Evolutionary conservation across 192 early-diverging fungal genomes (phyloP), one percentile per base, ranked within the genome.

Genomic region (Chytriomyces confervae): DNA sequence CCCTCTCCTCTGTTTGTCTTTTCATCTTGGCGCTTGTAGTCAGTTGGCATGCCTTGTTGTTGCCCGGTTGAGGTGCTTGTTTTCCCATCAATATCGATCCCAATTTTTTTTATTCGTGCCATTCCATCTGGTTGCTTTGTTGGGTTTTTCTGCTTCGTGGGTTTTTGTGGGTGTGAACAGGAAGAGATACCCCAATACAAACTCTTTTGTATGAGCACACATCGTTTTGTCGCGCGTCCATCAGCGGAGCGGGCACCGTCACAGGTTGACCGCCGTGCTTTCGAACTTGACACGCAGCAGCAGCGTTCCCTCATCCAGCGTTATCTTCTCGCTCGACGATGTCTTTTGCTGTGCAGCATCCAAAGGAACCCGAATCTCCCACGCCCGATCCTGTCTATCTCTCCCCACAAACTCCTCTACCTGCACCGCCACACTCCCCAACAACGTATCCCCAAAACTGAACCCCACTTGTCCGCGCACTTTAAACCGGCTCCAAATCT

Each of bases 241-340:
- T 36, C 24, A 27, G 24, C 24, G 24, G 24, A 27, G 24, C 24
- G 24, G 24, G 24, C 24, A 0, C 24, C 24, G 24, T 75, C 62
- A 77, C 64, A 77, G 53, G 51, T 53, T 20, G 29, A 72, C 77
- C 36, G 72, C n/a, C 0, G 61, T 63, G 69, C 66, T 73, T 27
- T 79, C 77, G 65, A 47, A 79, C 63, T 69, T 72, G 6, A 79
- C 53, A 8, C 77, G 20, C 61, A 79, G 8, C 20, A 61, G 44
- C 45, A 79, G 63, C 50, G 27, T 72, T n/a, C 69, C 77, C 5
- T 20, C 16, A 0, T 68, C 50, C 16, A 72, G 9, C 27, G 36
- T 63, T 18, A 16, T 49, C 48, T 48, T 62, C 18, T 46, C 18
- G 13, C 10, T 20, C 48, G 5, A 24, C 24, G 29, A 9, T 36